Percentiles rank a stretch among this genome's conserved stretches.
Conservation (phyloP, 2,329 filamentous ascomycete species). For the Plectosphaerella cucumerina region DNA sequence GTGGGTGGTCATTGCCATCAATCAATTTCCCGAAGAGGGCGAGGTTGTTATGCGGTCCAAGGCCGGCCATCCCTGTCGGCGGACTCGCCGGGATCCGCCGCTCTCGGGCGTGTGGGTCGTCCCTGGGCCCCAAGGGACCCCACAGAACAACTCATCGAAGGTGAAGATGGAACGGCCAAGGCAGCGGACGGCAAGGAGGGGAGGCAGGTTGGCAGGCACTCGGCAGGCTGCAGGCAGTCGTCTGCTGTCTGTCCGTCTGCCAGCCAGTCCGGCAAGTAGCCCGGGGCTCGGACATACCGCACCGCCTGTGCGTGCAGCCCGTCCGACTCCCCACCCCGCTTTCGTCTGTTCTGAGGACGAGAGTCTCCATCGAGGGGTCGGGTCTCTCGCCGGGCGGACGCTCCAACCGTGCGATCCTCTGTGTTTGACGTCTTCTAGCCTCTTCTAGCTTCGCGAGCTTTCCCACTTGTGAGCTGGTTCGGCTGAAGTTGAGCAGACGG, state of each 20-base stretch:
- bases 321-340: not conserved
- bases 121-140: slow-evolving; percentile 19
- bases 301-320: not conserved
- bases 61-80: slow-evolving; percentile 19
- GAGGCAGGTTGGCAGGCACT: too few species aligned
- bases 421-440: not conserved
- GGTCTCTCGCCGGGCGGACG: too few species aligned
- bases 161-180: slow-evolving; percentile 13
- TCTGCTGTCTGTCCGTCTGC: too few species aligned
- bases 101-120: not conserved
- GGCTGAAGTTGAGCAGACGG: not conserved
- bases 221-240: too few species aligned
- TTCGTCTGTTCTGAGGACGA: not conserved
- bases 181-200: not conserved
- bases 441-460: not conserved
- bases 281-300: not conserved
- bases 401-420: not conserved
- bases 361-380: not conserved
- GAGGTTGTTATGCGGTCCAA: slow-evolving; percentile 36
- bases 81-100: slow-evolving; percentile 20
- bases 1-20: not conserved
- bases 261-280: not conserved
- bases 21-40: slow-evolving; percentile 39
- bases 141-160: slow-evolving; percentile 40
- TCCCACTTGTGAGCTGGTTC: not conserved